Percentiles rank a stretch among this genome's conserved stretches.
Conservation (phyloP, 2,329 filamentous ascomycete genomes). For the Cadophora malorum region DNA sequence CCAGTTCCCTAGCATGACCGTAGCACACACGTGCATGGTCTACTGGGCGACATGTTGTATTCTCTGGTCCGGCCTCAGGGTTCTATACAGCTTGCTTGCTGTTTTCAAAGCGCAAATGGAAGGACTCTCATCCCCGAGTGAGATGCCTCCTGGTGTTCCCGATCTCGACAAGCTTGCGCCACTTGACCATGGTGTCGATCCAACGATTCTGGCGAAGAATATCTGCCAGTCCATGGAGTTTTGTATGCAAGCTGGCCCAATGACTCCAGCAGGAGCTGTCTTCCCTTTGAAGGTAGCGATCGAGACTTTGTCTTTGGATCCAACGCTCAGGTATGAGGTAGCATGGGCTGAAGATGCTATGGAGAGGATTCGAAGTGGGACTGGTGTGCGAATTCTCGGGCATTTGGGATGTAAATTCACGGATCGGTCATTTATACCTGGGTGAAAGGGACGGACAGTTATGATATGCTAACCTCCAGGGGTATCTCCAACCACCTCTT, state of each 20-base stretch:
- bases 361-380: slow-evolving; percentile 24
- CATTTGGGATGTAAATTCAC: slow-evolving; percentile 12
- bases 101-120: slow-evolving; percentile 16
- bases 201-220: slow-evolving; percentile 41
- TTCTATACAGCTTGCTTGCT: slow-evolving; percentile 43
- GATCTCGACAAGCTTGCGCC: slow-evolving; percentile 31
- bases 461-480: no score
- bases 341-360: slow-evolving; percentile 34
- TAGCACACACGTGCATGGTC: slow-evolving; percentile 43
- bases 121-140: neutral
- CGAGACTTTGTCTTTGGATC: slow-evolving; percentile 32
- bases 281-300: slow-evolving; percentile 41
- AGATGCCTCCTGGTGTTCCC: neutral
- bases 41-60: slow-evolving; percentile 46
- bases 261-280: slow-evolving; percentile 28
- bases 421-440: slow-evolving; percentile 11
- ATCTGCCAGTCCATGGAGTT: slow-evolving; percentile 48
- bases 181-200: slow-evolving; percentile 40
- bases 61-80: slow-evolving; percentile 46
- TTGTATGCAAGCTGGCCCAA: slow-evolving; percentile 39
- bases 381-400: slow-evolving; percentile 24
- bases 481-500: no score
- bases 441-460: neutral
- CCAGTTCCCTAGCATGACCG: slow-evolving; percentile 41
- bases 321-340: slow-evolving; percentile 29